Base-by-base conservation (phyloP, 2,329 filamentous ascomycete genomes). In the Thelonectria blattea region DNA sequence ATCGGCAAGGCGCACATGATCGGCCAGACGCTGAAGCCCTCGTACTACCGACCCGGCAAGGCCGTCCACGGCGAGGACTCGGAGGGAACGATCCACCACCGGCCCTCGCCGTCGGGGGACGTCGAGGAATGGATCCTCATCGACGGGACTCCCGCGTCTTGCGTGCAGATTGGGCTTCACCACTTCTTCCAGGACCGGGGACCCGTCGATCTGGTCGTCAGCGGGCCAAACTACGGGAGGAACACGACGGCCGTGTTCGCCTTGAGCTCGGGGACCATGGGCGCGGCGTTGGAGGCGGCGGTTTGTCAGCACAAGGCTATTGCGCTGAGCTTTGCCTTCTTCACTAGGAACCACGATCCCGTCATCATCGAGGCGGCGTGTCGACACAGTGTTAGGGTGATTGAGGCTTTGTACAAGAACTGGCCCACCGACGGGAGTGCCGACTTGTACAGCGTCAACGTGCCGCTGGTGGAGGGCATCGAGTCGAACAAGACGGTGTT, bases 1-100 rank as follows among this genome's bases (percentile, higher is more conserved):
- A 98, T 99, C 71, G 93, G 93, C 70, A 99, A 99, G 81, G 95
- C 95, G 3, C 95, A 98, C 77, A 91, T 98, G 72, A 93, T 98
- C 70, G 93, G 93, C 58, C 90, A 94, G 75, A 91, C 91, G 10
- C 86, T 96, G 63, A 92, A 89, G 74, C 93, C 93, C 9, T 83
- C 86, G 27, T 97, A 96, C 80, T 97, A 93, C 80, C 90, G 90
- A 1, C 85, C 85, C 14, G 81, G 74, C n/a, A 62, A 73, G 39
- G 73, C 74, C 15, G 72, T 77, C 27, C 75, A 80, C 62, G 76
- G 76, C 52, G 76, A 76, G 27, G 74, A 77, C 52, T 72, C 78
- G 53, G 87, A 91, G 63, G 90, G 90, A 56, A 88, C 87, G 15
- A 87, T 83, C 46, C 88, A 91, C 74, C 77, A 82, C 50, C 75